phyloP scores from a whole-genome alignment of 2,329 filamentous ascomycete species.

The Neoscytalidium dimidiatum region DNA sequence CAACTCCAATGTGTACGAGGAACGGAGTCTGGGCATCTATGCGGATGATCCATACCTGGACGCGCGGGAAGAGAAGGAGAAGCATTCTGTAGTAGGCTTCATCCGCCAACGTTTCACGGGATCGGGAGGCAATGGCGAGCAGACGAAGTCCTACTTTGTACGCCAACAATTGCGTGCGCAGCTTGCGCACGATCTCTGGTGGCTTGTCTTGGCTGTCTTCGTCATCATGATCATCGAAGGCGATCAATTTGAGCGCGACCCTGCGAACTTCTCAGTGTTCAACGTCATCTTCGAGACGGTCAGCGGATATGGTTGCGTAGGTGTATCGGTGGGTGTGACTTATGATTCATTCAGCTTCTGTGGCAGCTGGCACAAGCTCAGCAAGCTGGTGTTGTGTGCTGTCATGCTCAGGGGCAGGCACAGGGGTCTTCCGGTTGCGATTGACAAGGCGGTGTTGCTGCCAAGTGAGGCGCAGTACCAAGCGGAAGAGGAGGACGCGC shows the following conservation, averaged over 20 bases:
- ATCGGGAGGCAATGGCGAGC: conserved; percentile 15
- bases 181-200: conserved; percentile 51
- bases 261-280: conserved; percentile 43
- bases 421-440: conserved; percentile 56
- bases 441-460: conserved; percentile 50
- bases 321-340: conserved; percentile 49
- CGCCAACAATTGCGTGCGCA: conserved; percentile 48
- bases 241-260: conserved; percentile 36
- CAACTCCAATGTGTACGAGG: conserved; percentile 62
- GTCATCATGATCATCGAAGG: conserved; percentile 49
- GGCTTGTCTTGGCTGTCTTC: conserved; percentile 46
- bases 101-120: conserved; percentile 18
- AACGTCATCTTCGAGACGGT: conserved; percentile 51
- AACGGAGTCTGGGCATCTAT: conserved; percentile 63
- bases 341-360: conserved; percentile 48
- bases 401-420: conserved; percentile 60
- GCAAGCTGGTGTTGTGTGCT: conserved; percentile 57
- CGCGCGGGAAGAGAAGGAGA: background rate
- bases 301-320: conserved; percentile 41
- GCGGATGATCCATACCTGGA: conserved; percentile 34
- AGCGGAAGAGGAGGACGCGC: conserved; percentile 37
- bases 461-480: conserved; percentile 33
- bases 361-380: conserved; percentile 51
- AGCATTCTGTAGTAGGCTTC: conserved; percentile 21
- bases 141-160: conserved; percentile 40